Percentiles rank a stretch among this genome's conserved stretches.
These are phyloP conservation scores for Lotus japonicus DNA, from an alignment of 306 rosid species.

Conservation along the genomic window DNA sequence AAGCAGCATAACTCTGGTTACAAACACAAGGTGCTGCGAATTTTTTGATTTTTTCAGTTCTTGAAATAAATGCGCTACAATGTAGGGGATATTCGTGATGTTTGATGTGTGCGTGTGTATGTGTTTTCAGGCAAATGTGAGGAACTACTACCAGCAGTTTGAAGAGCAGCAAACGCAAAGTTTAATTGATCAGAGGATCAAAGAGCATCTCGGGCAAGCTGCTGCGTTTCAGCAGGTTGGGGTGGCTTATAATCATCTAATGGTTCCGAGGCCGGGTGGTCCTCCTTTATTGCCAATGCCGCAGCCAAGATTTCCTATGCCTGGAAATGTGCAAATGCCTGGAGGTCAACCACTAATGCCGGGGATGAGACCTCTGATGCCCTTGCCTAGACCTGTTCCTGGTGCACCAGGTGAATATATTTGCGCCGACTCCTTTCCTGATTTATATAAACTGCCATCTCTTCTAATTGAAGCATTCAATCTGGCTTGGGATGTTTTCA, in stretches of 20 bases:
- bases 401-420: constrained; percentile 61
- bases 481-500: not conserved
- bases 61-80: not conserved
- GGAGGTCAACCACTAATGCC: constrained; percentile 60
- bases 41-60: not conserved
- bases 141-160: constrained; percentile 77
- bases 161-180: constrained; percentile 92
- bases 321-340: constrained; percentile 44
- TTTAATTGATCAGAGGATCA: constrained; percentile 83
- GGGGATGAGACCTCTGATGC: constrained; percentile 57
- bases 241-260: constrained; percentile 67
- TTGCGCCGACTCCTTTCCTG: not conserved
- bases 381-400: constrained; percentile 75
- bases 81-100: not conserved
- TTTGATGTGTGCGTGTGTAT: not conserved
- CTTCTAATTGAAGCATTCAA: not conserved
- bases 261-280: constrained; percentile 46
- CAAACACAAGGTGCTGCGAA: constrained; percentile 65
- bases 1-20: constrained; percentile 95
- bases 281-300: constrained; percentile 75
- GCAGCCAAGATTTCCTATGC: constrained; percentile 48
- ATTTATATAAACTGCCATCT: not conserved
- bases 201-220: constrained; percentile 87
- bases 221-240: constrained; percentile 91
- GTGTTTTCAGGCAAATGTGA: constrained; percentile 62